Evolutionary conservation across 83 land plant genomes (phyloP).

Genomic region (Isoetes engelmannii): DNA sequence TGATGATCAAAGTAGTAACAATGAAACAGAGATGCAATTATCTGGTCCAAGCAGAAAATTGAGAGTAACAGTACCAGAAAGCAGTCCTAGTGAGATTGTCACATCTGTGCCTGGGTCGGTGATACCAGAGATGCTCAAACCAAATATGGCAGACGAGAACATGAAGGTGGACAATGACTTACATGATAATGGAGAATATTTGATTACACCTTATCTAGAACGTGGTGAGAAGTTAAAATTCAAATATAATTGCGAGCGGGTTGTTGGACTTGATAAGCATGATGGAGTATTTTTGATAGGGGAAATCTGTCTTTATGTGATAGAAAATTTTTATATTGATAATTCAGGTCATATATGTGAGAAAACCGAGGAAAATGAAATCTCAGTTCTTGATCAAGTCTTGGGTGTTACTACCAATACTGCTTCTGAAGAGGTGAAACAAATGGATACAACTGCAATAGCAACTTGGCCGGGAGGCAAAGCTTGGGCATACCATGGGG

Average conservation of each 20-base stretch:
- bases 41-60: slow-evolving; percentile 29
- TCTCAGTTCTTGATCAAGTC: slow-evolving; percentile 94
- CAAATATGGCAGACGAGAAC: slow-evolving; percentile 20
- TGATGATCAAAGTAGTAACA: slow-evolving; percentile 61
- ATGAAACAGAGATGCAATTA: slow-evolving; percentile 54
- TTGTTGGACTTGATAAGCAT: slow-evolving; percentile 94
- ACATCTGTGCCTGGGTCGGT: slow-evolving; percentile 59
- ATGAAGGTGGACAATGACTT: slow-evolving; percentile 57
- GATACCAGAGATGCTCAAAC: slow-evolving; percentile 13
- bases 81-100: slow-evolving; percentile 40
- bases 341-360: slow-evolving; percentile 72
- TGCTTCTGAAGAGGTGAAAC: slow-evolving; percentile 25
- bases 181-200: slow-evolving; percentile 87
- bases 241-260: slow-evolving; percentile 94
- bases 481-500: slow-evolving; percentile 97
- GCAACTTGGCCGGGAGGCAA: slow-evolving; percentile 67
- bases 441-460: slow-evolving; percentile 28
- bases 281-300: slow-evolving; percentile 98
- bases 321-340: slow-evolving; percentile 89
- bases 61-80: background rate
- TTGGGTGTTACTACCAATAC: slow-evolving; percentile 58
- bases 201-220: slow-evolving; percentile 85
- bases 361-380: slow-evolving; percentile 74
- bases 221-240: slow-evolving; percentile 86
- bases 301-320: slow-evolving; percentile 75